Percentiles rank a stretch among this genome's conserved stretches.
Evolutionary conservation across 345 rosid species (phyloP).

Genomic region (Populus euphratica): DNA sequence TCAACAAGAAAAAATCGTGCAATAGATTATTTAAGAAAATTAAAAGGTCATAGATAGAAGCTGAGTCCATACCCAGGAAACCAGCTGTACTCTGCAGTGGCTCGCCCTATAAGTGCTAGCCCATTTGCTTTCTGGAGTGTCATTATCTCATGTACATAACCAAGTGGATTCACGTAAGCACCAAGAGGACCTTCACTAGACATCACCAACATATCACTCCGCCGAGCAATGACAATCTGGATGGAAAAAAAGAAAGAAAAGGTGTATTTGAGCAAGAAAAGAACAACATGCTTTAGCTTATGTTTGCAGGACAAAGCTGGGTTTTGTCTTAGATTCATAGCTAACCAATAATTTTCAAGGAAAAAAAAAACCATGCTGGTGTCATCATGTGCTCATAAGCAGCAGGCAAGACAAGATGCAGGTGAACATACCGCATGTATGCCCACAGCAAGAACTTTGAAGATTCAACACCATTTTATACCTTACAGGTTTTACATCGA

Average conservation of each 20-base stretch:
- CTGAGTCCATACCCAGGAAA: constrained; percentile 82
- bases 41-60: not conserved
- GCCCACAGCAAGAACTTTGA: not conserved
- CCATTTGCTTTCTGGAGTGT: constrained; percentile 67
- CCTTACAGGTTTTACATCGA: constrained; percentile 81
- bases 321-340: not conserved
- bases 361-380: not conserved
- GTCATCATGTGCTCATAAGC: not conserved
- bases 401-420: not conserved
- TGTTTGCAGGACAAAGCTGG: not conserved
- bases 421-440: not conserved
- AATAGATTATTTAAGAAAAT: not conserved
- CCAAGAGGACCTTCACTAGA: constrained; percentile 96
- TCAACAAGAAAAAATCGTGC: not conserved
- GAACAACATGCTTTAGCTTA: not conserved
- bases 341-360: not conserved
- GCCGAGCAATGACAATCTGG: constrained; percentile 73
- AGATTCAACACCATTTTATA: constrained; percentile 19
- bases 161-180: constrained; percentile 78
- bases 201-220: constrained; percentile 97
- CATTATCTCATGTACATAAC: constrained; percentile 78
- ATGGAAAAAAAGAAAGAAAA: constrained; percentile 1
- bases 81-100: constrained; percentile 76
- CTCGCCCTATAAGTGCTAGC: constrained; percentile 47
- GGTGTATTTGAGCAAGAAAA: not conserved